These are phyloP conservation scores for Vaccinium macrocarpon DNA, from an alignment of 148 eudicot species.

Conservation along the genomic window DNA sequence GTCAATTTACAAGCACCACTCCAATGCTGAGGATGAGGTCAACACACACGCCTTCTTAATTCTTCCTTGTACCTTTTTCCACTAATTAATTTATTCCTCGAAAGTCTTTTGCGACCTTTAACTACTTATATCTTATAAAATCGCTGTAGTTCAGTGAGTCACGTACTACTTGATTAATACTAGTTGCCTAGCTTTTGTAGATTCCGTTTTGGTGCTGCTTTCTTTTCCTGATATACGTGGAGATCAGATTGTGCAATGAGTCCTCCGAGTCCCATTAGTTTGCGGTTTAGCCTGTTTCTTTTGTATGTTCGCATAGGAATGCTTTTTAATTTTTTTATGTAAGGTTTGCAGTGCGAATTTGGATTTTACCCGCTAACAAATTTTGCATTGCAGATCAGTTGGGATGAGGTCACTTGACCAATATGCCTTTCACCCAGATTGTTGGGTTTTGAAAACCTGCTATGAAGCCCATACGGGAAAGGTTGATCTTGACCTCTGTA, in stretches of 20 bases:
- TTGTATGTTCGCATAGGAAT: no score
- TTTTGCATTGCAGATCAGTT: background rate
- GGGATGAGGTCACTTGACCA: background rate
- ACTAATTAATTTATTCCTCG: background rate
- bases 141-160: background rate
- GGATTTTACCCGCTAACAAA: background rate
- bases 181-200: background rate
- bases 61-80: background rate
- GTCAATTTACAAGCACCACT: constrained; percentile 82
- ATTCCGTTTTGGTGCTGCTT: background rate
- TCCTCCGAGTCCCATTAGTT: background rate
- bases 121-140: background rate
- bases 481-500: background rate
- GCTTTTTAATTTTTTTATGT: background rate
- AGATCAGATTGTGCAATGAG: background rate
- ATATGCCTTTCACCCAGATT: background rate
- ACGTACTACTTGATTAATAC: background rate
- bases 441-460: background rate
- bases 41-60: background rate
- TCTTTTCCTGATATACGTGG: background rate
- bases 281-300: no score
- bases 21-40: constrained; percentile 97
- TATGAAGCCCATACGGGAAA: background rate
- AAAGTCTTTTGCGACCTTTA: background rate
- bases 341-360: background rate